Conservation (phyloP, 139 green algal genomes). For the Ettlia oleoabundans region DNA sequence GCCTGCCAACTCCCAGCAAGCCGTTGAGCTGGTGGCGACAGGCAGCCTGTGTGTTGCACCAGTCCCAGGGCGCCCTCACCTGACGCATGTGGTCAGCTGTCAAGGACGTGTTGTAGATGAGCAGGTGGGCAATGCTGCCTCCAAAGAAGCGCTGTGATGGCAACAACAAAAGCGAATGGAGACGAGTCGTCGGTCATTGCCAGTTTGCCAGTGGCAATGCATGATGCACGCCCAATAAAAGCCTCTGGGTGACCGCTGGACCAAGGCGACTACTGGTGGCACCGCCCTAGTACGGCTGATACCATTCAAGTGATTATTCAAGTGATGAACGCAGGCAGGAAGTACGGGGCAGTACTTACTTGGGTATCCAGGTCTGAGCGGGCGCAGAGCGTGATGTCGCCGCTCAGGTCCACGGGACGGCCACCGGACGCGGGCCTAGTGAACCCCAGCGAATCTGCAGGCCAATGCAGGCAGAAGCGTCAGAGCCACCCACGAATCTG, state of each 20-base stretch:
- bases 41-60: neutral
- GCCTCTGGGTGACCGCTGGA: neutral
- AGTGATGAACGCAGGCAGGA: neutral
- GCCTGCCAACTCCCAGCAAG: no score
- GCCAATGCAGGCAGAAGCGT: neutral
- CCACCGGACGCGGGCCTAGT: conserved; percentile 33
- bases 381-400: conserved; percentile 57
- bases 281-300: neutral
- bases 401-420: conserved; percentile 39
- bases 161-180: no score
- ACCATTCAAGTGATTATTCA: no score
- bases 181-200: neutral
- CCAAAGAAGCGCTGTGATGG: conserved; percentile 46
- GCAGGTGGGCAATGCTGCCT: conserved; percentile 52
- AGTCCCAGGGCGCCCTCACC: neutral
- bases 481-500: neutral
- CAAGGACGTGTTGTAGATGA: conserved; percentile 41
- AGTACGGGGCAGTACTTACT: neutral
- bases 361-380: conserved; percentile 52
- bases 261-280: neutral
- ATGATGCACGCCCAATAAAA: neutral
- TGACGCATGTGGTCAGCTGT: conserved; percentile 12
- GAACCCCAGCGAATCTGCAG: conserved; percentile 18
- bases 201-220: no score
- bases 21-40: neutral